Evolutionary conservation across 108 stramenopile genomes (phyloP).

Genomic region (Pseudonitzschia delicatissima): DNA sequence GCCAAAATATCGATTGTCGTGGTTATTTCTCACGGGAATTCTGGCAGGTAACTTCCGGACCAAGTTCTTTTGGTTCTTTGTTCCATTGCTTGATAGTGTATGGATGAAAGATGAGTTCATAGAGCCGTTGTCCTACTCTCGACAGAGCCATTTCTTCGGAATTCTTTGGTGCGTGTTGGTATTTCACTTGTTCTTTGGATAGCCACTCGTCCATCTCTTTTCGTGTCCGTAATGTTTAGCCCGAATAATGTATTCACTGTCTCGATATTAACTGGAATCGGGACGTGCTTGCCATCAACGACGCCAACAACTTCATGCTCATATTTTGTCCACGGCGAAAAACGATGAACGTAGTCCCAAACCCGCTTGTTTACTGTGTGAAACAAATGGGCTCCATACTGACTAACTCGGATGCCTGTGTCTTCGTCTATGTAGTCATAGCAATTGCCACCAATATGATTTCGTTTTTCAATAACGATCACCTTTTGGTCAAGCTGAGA

Average conservation of each 20-base stretch:
- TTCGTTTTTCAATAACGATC: constrained; percentile 66
- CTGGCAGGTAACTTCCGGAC: constrained; percentile 70
- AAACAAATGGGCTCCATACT: constrained; percentile 73
- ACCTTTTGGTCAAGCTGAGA: constrained; percentile 40
- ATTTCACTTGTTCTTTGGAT: constrained; percentile 49
- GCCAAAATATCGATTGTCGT: constrained; percentile 69
- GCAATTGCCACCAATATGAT: constrained; percentile 84
- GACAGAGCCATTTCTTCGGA: constrained; percentile 76
- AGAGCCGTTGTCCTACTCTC: constrained; percentile 63
- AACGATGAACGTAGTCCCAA: constrained; percentile 67
- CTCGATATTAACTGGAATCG: constrained; percentile 82
- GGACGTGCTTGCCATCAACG: constrained; percentile 62
- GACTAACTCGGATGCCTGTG: constrained; percentile 53
- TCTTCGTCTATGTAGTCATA: constrained; percentile 74
- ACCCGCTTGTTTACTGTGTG: constrained; percentile 68
- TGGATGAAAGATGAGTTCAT: constrained; percentile 67
- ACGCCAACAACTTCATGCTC: constrained; percentile 69
- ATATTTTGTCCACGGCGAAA: constrained; percentile 67
- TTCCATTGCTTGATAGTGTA: constrained; percentile 87
- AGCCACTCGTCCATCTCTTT: constrained; percentile 81
- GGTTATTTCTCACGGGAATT: constrained; percentile 69
- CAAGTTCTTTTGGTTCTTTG: constrained; percentile 63
- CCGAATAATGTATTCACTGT: constrained; percentile 81
- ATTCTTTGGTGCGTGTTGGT: constrained; percentile 38
- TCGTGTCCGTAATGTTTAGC: constrained; percentile 41